These are phyloP conservation scores for Lodderomyces theae DNA, from an alignment of 1,139 yeast species.

Conservation along the genomic window DNA sequence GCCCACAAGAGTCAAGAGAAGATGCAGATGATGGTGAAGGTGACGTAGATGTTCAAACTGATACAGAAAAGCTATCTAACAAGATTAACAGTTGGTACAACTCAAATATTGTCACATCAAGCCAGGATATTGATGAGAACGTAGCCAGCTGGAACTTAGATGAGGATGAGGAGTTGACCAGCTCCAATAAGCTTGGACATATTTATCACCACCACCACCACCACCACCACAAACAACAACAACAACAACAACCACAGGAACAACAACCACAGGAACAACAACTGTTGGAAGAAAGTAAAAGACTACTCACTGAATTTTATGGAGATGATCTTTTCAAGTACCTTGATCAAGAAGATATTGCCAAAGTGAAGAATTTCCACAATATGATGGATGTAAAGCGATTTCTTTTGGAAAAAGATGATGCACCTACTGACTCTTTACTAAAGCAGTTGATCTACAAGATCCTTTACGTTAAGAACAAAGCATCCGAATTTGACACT, in stretches of 20 bases:
- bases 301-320: conserved; percentile 25
- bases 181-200: background rate
- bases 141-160: conserved; percentile 48
- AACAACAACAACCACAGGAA: conserved; percentile 4
- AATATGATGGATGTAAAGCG: conserved; percentile 19
- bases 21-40: conserved; percentile 15
- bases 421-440: conserved; percentile 3
- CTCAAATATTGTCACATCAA: conserved; percentile 10
- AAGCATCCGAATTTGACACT: conserved; percentile 1
- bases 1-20: conserved; percentile 15
- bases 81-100: conserved; percentile 26
- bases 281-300: conserved; percentile 12
- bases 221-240: too few relatives aligned
- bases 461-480: conserved; percentile 10
- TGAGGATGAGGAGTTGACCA: conserved; percentile 18
- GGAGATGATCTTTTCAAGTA: conserved; percentile 35
- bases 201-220: too few relatives aligned
- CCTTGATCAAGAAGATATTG: conserved; percentile 26
- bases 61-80: conserved; percentile 17
- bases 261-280: conserved; percentile 2
- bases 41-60: conserved; percentile 1
- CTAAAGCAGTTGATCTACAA: conserved; percentile 18
- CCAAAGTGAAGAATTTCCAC: conserved; percentile 27
- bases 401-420: conserved; percentile 12
- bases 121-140: conserved; percentile 33